These are phyloP conservation scores for Geosiphon pyriformis DNA, from an alignment of 192 early-diverging fungal species.

Conservation along the genomic window DNA sequence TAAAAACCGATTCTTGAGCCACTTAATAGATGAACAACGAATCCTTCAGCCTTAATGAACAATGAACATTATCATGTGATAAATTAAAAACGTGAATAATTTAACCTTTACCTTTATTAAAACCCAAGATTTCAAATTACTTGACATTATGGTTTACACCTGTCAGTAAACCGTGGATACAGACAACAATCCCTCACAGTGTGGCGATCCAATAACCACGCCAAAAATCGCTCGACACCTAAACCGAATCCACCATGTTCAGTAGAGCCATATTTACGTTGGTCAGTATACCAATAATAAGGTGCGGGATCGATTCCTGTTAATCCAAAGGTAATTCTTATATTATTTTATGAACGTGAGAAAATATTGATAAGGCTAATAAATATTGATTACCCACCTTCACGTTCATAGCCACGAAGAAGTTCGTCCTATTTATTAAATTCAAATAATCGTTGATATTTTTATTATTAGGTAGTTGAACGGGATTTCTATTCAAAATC, in stretches of 20 bases:
- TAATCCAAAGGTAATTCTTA: neutral
- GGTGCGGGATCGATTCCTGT: constrained; percentile 79
- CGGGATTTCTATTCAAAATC: neutral
- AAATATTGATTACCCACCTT: constrained; percentile 38
- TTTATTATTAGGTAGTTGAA: neutral
- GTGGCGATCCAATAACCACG: constrained; percentile 89
- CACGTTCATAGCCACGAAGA: constrained; percentile 76
- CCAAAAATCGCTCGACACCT: constrained; percentile 94
- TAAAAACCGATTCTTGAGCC: too few species aligned
- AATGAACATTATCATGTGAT: too few species aligned
- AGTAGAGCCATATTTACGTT: constrained; percentile 96
- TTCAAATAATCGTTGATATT: neutral
- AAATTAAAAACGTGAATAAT: too few species aligned
- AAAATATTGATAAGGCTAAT: too few species aligned
- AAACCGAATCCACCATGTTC: constrained; percentile 98
- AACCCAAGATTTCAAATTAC: too few species aligned
- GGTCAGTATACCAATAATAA: constrained; percentile 99
- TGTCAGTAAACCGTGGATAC: constrained; percentile 89
- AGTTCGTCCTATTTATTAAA: constrained; percentile 47
- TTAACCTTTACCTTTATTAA: too few species aligned
- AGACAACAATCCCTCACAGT: constrained; percentile 86
- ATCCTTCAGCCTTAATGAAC: too few species aligned
- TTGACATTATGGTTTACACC: constrained; percentile 75
- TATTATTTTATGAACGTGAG: neutral
- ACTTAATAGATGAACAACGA: too few species aligned